Base-by-base conservation (phyloP, 345 rosid genomes). In the Sapria himalayana region DNA sequence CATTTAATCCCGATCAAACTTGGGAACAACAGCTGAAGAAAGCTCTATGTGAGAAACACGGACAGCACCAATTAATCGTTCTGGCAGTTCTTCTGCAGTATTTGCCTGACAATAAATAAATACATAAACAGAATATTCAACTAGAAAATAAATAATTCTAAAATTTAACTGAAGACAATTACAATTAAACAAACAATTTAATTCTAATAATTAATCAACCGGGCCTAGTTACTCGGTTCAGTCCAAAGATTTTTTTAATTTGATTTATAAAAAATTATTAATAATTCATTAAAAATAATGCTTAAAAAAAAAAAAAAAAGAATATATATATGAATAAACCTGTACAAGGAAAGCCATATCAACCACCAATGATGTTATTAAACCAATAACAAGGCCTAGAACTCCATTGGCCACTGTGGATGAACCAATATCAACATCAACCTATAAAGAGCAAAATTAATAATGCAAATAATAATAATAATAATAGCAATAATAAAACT, bases 281-380 rank as follows among this genome's bases (percentile, higher is more conserved):
- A 50, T 40, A 27, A 19, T 15, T 29, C 3, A 45, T 7, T 19
- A 19, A 19, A 15, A 12, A 29, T 48, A 24, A 22, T 33, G 20
- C 11, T 25, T 23, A n/a, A 32, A 36, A 15, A 14, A 25, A 3
- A 9, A 29, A 37, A 53, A 14, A 25, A 3, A 9, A 29, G 33
- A 53, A 58, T 58, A 33, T 22, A 2, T 27, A 45, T 51, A 39
- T 3, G 17, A 9, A n/a, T 36, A 29, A 52, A 67, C 76, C 93
- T 89, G 99, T 63, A 91, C 93, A 64, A 91, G 95, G 53, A 91
- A 84, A 56, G 99, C 95, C 99, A 84, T 91, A 51, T 91, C 99
- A 34, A 91, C 92, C 39, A 91, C 95, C 68, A 91, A 63, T 10
- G 93, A 50, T 33, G 78, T 84, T 36, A 91, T 74, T 37, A 84